phyloP scores from a whole-genome alignment of 306 rosid species.

The Sechiopsis laciniata region DNA sequence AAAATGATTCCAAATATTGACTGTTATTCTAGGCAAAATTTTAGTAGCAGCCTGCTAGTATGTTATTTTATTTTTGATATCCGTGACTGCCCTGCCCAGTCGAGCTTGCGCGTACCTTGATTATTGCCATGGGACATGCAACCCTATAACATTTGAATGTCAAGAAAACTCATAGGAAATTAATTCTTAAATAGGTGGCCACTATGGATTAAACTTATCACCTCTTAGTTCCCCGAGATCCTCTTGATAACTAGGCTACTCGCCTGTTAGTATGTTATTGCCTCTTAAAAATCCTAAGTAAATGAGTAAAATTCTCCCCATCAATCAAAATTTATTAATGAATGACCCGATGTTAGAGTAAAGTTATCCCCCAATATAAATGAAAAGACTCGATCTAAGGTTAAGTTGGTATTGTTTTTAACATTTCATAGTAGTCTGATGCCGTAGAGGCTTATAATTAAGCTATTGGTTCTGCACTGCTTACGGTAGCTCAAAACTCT shows the following conservation, averaged over 20 bases:
- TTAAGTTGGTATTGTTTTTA: too few species aligned
- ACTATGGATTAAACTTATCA: too few species aligned
- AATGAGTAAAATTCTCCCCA: neutral
- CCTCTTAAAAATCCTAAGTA: neutral
- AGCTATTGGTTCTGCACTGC: slow-evolving; percentile 5
- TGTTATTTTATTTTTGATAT: neutral
- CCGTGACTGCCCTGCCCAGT: too few species aligned
- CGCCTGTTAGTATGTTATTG: neutral
- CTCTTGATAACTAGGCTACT: too few species aligned
- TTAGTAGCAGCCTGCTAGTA: neutral
- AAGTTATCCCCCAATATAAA: neutral
- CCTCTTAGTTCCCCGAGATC: too few species aligned
- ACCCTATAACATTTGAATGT: too few species aligned
- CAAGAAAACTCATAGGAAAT: too few species aligned
- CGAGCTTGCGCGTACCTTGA: too few species aligned
- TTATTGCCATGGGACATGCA: too few species aligned
- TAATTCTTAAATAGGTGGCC: too few species aligned
- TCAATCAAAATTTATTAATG: neutral
- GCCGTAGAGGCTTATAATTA: neutral
- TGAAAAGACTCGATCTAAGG: too few species aligned
- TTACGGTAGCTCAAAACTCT: neutral
- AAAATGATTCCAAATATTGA: slow-evolving; percentile 2
- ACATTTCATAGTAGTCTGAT: neutral
- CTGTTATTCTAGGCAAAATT: neutral
- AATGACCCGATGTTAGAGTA: neutral